Evolutionary conservation across 2,329 filamentous ascomycete species (phyloP), one percentile per base, ranked within the genome.

Genomic region (Diaporthe eres): DNA sequence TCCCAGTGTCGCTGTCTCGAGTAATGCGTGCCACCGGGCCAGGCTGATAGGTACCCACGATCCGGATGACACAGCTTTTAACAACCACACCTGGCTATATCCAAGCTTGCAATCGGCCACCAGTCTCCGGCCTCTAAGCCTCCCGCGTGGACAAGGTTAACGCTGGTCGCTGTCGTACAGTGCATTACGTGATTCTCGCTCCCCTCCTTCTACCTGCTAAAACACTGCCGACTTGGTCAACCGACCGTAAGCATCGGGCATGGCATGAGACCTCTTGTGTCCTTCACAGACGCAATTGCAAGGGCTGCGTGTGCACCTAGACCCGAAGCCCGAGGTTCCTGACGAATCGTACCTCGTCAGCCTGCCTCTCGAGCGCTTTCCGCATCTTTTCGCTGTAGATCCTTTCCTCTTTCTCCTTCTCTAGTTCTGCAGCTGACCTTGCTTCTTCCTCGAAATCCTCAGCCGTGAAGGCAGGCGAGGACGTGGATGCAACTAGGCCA

Each of bases 331-430:
- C 93, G 79, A 95, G 87, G 37, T 91, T 91, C 78, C 90, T 90
- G 82, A 96, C 90, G 83, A 94, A 95, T 78, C 92, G 88, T 75
- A 94, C 91, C 83, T 97, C 95, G 81, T 95, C 92, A 13, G 94
- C 95, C 84, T 97, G 95, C 78, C 88, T 87, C 84, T 94, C 91
- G 76, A 98, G 85, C 28, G 94, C 94, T 79, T 88, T 87, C 77
- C 94, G 90, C 94, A 98, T 96, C 79, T 87, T 90, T 72, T 90
- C 87, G n/a, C 88, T 87, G 83, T 96, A 96, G 75, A 86, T 83
- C 76, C 86, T 86, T 81, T 92, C 91, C 77, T 90, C 87, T 72
- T 85, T 83, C 78, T 92, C 89, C 63, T 85, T 85, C n/a, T 84
- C 87, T 67, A 83, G 81, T 79, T 90, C 87, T 74, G 88, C 86